These are phyloP conservation scores for Suillus paluster DNA, from an alignment of 768 basidiomycete species.

Conservation along the genomic window DNA sequence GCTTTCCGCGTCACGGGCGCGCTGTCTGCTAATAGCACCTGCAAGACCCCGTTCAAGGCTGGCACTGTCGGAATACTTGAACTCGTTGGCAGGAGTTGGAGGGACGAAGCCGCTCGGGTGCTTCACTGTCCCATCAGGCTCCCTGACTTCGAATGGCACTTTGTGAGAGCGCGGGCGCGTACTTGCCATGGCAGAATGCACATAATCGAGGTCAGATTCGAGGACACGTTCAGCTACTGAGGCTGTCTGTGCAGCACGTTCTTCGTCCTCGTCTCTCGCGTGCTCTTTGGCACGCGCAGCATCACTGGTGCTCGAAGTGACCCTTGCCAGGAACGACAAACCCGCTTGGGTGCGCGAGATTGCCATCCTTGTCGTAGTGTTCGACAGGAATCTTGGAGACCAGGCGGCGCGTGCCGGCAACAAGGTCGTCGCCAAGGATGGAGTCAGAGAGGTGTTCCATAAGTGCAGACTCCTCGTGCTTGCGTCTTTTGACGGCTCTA, in stretches of 20 bases:
- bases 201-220: conserved; percentile 32
- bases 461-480: conserved; percentile 20
- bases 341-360: conserved; percentile 30
- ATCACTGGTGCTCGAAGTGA: conserved; percentile 26
- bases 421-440: conserved; percentile 25
- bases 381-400: conserved; percentile 33
- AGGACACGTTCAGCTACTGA: conserved; percentile 36
- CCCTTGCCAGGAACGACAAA: conserved; percentile 36
- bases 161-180: conserved; percentile 36
- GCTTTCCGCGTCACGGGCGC: conserved; percentile 15
- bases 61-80: conserved; percentile 24
- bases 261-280: conserved; percentile 25
- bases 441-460: conserved; percentile 28
- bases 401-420: conserved; percentile 33
- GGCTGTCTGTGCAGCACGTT: conserved; percentile 31
- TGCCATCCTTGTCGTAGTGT: conserved; percentile 21
- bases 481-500: background rate
- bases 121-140: conserved; percentile 41
- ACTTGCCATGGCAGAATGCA: conserved; percentile 23
- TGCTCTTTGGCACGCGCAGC: conserved; percentile 29
- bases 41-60: conserved; percentile 24
- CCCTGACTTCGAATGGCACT: conserved; percentile 46
- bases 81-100: conserved; percentile 45
- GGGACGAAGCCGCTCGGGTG: conserved; percentile 50
- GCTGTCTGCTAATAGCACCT: conserved; percentile 15